A percentile compares a stretch with the other conserved stretches of the same genome.
phyloP scores from a whole-genome alignment of 495 filamentous ascomycete species.

The Podospora pseudoanserina region DNA sequence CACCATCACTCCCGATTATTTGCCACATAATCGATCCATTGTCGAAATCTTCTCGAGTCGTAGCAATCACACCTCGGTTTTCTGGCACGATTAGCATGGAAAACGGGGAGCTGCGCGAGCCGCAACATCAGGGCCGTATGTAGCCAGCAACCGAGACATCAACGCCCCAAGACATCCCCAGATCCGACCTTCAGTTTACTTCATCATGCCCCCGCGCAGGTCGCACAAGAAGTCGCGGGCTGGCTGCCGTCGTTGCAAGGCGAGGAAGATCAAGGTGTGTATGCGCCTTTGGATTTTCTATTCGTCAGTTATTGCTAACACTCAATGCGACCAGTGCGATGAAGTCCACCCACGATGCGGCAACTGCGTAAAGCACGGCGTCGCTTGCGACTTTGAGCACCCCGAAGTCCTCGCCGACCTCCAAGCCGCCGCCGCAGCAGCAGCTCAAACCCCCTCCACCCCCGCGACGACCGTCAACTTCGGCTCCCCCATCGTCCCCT shows the following conservation, averaged over 20 bases:
- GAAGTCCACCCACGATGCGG: constrained; percentile 59
- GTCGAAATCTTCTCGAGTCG: not conserved
- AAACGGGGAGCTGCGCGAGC: constrained; percentile 14
- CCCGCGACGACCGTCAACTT: constrained; percentile 32
- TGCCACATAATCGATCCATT: not conserved
- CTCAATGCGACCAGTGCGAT: constrained; percentile 49
- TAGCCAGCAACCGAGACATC: not conserved
- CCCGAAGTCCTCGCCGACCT: constrained; percentile 39
- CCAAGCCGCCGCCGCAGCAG: constrained; percentile 21
- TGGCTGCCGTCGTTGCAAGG: constrained; percentile 59
- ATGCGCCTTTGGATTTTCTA: not conserved
- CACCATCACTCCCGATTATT: not conserved
- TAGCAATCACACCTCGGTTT: constrained; percentile 5
- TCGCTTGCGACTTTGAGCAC: constrained; percentile 58
- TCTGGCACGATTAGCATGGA: constrained; percentile 15
- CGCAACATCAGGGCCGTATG: constrained; percentile 25
- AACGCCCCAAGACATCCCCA: constrained; percentile 1
- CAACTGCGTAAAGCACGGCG: constrained; percentile 62
- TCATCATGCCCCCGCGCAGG: constrained; percentile 52
- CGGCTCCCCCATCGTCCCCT: constrained; percentile 29
- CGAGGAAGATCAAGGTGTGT: constrained; percentile 59
- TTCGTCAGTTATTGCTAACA: constrained; percentile 4
- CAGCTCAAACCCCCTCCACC: constrained; percentile 18
- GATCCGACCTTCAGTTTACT: not conserved
- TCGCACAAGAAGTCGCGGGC: constrained; percentile 62